Conservation (phyloP, 2,329 filamentous ascomycete genomes). For the Dichotomopilus funicola region DNA sequence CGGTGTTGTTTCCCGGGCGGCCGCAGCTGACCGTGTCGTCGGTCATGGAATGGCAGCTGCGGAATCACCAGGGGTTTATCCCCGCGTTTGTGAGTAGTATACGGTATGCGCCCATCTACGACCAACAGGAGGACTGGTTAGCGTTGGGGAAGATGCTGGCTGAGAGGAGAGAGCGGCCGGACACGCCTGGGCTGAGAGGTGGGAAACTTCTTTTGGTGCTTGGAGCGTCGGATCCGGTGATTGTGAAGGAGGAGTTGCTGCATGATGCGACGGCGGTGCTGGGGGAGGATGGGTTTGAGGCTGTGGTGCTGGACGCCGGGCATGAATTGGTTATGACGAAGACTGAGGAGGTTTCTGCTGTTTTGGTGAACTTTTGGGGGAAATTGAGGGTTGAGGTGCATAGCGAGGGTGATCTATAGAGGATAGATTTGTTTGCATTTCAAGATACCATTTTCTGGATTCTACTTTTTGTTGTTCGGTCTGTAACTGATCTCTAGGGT, state of each 20-base stretch:
- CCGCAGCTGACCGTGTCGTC: constrained; percentile 51
- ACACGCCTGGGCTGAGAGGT: constrained; percentile 30
- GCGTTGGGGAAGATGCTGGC: constrained; percentile 46
- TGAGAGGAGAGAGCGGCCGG: constrained; percentile 30
- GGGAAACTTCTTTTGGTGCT: constrained; percentile 59
- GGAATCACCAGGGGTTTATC: constrained; percentile 60
- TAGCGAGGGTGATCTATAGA: not conserved
- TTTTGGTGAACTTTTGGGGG: constrained; percentile 32
- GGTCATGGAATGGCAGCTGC: constrained; percentile 64
- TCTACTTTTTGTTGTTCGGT: no score
- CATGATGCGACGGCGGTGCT: constrained; percentile 54
- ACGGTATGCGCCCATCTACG: constrained; percentile 61
- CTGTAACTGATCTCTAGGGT: no score
- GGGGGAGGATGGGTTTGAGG: constrained; percentile 49
- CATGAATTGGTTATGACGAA: constrained; percentile 64
- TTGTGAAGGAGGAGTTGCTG: constrained; percentile 57
- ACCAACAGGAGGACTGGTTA: constrained; percentile 56
- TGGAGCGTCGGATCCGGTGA: constrained; percentile 59
- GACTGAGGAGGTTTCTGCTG: constrained; percentile 49
- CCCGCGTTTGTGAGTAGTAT: constrained; percentile 65
- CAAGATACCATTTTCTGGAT: constrained; percentile 7
- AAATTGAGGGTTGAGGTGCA: not conserved
- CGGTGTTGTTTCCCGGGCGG: constrained; percentile 45
- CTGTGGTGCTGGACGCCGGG: constrained; percentile 53
- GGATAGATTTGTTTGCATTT: no score